Base-by-base conservation (phyloP, 495 filamentous ascomycete species). In the Xanthoparmelia taractica region DNA sequence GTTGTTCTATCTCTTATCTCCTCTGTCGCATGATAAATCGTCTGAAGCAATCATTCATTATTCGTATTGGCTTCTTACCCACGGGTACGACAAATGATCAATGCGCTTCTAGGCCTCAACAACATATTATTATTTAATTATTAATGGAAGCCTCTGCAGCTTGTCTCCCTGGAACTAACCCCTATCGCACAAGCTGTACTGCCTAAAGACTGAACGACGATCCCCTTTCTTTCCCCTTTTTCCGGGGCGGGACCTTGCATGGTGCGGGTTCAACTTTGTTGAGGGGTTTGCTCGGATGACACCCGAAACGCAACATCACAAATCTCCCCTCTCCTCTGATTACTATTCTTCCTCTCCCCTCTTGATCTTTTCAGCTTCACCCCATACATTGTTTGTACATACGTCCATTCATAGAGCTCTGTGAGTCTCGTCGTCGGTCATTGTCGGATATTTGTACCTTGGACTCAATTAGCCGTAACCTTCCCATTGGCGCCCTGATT, bases 201-300 rank as follows among this genome's bases (percentile, higher is more conserved):
- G n/a, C n/a, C n/a, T n/a, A n/a, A 10, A 8, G 8, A 13, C 7
- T 15, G 8, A 40, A 2, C 13, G 45, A 25, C 45, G 45, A 48
- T 25, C 10, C n/a, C n/a, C n/a, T 20, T 12, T 48, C 4, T 2
- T 10, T 1, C n/a, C 2, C 20, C 11, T 12, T 8, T 7, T 13
- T 20, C 41, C n/a, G n/a, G 33, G 33, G 57, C 36, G 36, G 40
- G 40, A 58, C 40, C 40, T 58, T 43, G 36, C 40, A 38, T 58
- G 57, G 57, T 27, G 27, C 36, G 57, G n/a, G 34, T 58, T 58
- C 20, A 27, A 58, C 23, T 38, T 10, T 40, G 38, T n/a, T n/a
- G n/a, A n/a, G 29, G 36, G 48, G 48, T 25, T 52, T 52, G 27
- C 48, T 52, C 48, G 48, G 48, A 52, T 52, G 48, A 52, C 48